Evolutionary conservation across 148 eudicot genomes (phyloP).

Genomic region (Camellia japonica): DNA sequence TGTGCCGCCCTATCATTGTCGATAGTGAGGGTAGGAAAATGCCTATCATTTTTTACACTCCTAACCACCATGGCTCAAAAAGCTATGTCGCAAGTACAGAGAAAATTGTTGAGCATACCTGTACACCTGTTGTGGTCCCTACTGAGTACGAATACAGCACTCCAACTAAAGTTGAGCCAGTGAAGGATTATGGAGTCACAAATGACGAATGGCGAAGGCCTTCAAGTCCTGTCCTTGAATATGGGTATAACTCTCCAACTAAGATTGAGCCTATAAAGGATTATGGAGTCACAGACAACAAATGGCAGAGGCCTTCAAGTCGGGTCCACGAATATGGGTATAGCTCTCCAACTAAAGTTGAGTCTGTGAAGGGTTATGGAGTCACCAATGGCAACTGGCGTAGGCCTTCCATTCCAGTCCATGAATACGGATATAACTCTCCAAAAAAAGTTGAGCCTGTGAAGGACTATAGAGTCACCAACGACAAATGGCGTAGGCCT

Average conservation of each 20-base stretch:
- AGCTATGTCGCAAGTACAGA: not conserved
- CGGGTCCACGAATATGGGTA: slow-evolving; percentile 4
- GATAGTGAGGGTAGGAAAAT: slow-evolving; percentile 16
- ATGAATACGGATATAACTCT: not conserved
- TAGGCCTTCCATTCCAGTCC: slow-evolving; percentile 8
- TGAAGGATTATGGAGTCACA: slow-evolving; percentile 6
- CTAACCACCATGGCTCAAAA: not conserved
- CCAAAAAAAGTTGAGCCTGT: not conserved
- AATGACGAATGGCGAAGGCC: slow-evolving; percentile 10
- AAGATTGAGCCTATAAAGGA: not conserved
- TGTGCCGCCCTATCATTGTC: not conserved
- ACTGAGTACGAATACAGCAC: not conserved
- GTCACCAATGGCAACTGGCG: slow-evolving; percentile 1
- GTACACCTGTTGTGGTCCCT: not conserved
- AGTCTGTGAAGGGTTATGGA: not conserved
- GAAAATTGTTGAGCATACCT: slow-evolving; percentile 1
- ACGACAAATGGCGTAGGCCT: not conserved
- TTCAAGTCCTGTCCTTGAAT: slow-evolving; percentile 9
- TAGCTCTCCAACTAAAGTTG: not conserved
- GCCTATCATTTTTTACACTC: slow-evolving; percentile 5
- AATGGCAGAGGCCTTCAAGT: not conserved
- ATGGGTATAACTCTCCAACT: not conserved
- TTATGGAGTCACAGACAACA: not conserved
- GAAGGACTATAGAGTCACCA: not conserved
- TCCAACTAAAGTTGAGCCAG: not conserved